phyloP scores from a whole-genome alignment of 176 grass and related monocot species.

The Rhynchospora breviuscula region DNA sequence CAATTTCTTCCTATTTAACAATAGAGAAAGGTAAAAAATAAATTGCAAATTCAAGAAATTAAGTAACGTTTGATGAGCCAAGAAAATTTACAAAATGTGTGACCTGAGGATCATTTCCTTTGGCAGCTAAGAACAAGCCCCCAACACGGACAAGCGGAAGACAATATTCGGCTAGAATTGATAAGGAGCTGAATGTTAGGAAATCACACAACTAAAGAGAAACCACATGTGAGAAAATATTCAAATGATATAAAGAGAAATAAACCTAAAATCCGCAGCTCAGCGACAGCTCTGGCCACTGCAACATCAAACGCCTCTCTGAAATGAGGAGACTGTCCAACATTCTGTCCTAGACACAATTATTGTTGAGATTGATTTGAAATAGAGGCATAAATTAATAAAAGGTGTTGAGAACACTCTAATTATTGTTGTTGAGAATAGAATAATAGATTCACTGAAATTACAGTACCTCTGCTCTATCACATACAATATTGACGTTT shows the following conservation, averaged over 20 bases:
- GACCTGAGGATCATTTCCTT: slow-evolving; percentile 84
- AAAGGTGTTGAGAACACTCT: background rate
- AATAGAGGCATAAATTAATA: background rate
- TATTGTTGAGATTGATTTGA: background rate
- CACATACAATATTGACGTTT: slow-evolving; percentile 71
- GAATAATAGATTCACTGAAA: background rate
- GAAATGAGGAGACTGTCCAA: slow-evolving; percentile 56
- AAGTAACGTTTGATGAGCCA: slow-evolving; percentile 8
- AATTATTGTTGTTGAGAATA: background rate
- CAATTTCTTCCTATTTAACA: slow-evolving; percentile 65
- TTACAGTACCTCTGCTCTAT: slow-evolving; percentile 72
- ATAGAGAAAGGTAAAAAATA: background rate
- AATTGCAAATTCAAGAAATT: background rate
- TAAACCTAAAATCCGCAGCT: slow-evolving; percentile 80
- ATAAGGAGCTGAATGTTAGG: slow-evolving; percentile 2
- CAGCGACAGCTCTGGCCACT: slow-evolving; percentile 80
- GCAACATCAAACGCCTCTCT: slow-evolving; percentile 79
- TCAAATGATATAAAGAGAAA: background rate
- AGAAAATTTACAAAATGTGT: slow-evolving; percentile 15
- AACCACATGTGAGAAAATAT: background rate
- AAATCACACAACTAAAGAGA: slow-evolving; percentile 7
- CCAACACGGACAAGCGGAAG: slow-evolving; percentile 79
- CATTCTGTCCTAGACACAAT: slow-evolving; percentile 83
- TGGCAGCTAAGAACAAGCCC: slow-evolving; percentile 89
- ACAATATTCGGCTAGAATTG: slow-evolving; percentile 73